Conservation (phyloP, 1,139 yeast species). For the Pneumocystis sp. region DNA sequence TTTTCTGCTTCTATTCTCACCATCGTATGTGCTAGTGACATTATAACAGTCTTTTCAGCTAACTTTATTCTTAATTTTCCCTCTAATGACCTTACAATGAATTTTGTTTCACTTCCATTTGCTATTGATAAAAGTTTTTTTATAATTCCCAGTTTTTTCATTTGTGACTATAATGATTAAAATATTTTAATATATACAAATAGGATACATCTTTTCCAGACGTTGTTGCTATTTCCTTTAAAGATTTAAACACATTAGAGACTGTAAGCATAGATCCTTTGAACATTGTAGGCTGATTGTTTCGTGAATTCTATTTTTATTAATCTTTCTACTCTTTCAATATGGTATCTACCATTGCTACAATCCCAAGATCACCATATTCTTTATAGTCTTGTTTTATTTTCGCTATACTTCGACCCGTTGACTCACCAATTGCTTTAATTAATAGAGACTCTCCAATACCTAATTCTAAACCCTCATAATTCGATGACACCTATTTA, state of each 20-base stretch:
- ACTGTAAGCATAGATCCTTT: constrained; percentile 72
- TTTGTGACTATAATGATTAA: constrained; percentile 44
- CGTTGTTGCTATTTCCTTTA: constrained; percentile 61
- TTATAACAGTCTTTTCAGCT: constrained; percentile 82
- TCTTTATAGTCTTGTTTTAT: constrained; percentile 62
- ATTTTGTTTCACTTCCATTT: constrained; percentile 79
- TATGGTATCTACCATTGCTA: constrained; percentile 33
- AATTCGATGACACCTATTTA: not conserved
- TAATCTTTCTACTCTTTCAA: not conserved
- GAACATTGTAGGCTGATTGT: constrained; percentile 84
- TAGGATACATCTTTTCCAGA: constrained; percentile 39
- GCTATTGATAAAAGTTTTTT: constrained; percentile 77
- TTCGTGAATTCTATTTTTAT: constrained; percentile 44
- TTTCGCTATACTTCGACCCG: constrained; percentile 62
- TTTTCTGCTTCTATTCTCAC: constrained; percentile 38
- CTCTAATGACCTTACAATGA: constrained; percentile 73
- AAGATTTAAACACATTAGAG: constrained; percentile 52
- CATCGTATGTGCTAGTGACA: constrained; percentile 73
- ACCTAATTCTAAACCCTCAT: constrained; percentile 21
- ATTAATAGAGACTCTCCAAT: constrained; percentile 77
- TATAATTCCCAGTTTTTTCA: constrained; percentile 58
- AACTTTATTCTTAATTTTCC: constrained; percentile 86
- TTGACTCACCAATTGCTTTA: constrained; percentile 80
- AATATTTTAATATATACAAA: not conserved
- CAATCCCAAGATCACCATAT: constrained; percentile 79